phyloP scores from a whole-genome alignment of 306 rosid species.

The Malus orientalis region DNA sequence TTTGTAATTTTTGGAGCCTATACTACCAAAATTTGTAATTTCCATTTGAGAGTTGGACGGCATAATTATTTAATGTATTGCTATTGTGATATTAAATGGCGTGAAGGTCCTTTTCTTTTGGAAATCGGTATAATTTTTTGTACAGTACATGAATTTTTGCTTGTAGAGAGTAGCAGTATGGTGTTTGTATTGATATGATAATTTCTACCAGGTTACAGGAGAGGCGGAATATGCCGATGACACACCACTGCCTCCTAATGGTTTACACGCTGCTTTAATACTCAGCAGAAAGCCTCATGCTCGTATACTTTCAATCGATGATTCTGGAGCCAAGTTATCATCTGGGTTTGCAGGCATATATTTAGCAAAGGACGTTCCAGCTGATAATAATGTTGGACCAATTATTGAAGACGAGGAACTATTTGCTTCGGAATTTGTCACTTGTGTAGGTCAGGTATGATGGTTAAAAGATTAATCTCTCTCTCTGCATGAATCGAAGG shows the following conservation, averaged over 20 bases:
- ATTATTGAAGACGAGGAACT: constrained; percentile 73
- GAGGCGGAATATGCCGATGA: constrained; percentile 91
- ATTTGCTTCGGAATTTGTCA: constrained; percentile 65
- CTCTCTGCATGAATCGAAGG: not conserved
- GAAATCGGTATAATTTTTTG: not conserved
- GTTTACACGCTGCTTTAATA: constrained; percentile 83
- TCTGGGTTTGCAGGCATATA: constrained; percentile 74
- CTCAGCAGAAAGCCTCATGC: constrained; percentile 92
- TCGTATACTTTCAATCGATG: constrained; percentile 60
- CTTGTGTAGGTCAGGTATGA: constrained; percentile 92
- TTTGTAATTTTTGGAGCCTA: not conserved
- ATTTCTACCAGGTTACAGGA: constrained; percentile 70
- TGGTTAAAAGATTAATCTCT: constrained; percentile 15
- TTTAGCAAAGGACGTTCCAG: constrained; percentile 66
- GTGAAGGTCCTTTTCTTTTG: not conserved
- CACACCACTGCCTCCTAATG: constrained; percentile 50
- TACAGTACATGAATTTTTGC: not conserved
- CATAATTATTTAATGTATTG: not conserved
- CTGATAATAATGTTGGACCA: constrained; percentile 62
- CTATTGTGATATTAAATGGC: not conserved
- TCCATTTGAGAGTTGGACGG: not conserved
- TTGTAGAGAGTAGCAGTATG: not conserved
- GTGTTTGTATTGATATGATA: constrained; percentile 7
- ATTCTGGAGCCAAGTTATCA: constrained; percentile 51
- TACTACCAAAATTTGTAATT: not conserved